Evolutionary conservation across 805 yeast genomes (phyloP).

Genomic region (Tetrapisispora phaffii): DNA sequence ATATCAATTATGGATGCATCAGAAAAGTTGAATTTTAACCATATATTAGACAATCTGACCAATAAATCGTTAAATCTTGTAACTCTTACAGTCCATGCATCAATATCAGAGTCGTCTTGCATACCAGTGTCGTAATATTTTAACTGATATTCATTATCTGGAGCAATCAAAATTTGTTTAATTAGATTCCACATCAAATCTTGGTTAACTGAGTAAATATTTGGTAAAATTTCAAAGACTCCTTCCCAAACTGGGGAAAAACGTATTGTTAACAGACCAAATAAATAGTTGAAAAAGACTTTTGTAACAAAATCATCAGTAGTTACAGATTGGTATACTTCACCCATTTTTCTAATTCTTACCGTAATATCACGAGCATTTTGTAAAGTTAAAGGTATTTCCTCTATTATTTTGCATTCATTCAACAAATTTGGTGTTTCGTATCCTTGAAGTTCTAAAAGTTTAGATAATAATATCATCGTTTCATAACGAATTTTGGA

Average conservation of each 20-base stretch:
- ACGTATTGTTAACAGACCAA: conserved; percentile 64
- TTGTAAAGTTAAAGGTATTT: conserved; percentile 57
- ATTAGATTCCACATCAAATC: conserved; percentile 48
- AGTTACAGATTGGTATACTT: conserved; percentile 31
- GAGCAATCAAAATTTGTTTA: conserved; percentile 26
- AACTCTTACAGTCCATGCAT: conserved; percentile 38
- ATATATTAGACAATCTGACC: conserved; percentile 20
- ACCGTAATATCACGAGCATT: conserved; percentile 67
- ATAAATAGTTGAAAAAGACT: conserved; percentile 36
- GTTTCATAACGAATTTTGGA: conserved; percentile 42
- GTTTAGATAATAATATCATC: conserved; percentile 36
- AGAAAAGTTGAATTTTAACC: conserved; percentile 29
- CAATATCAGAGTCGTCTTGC: conserved; percentile 5
- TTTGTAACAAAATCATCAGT: conserved; percentile 8
- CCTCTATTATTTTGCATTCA: conserved; percentile 53
- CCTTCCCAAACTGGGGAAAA: conserved; percentile 85
- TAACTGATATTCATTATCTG: conserved; percentile 14
- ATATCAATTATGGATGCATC: conserved; percentile 32
- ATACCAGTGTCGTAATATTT: conserved; percentile 13
- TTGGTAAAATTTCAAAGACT: conserved; percentile 50
- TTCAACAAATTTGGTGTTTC: conserved; percentile 35
- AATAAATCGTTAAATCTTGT: conserved; percentile 37
- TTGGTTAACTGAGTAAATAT: conserved; percentile 34
- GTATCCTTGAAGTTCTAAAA: conserved; percentile 14
- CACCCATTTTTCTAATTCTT: conserved; percentile 52